Conservation (phyloP, 441 rosid species). For the Erodium moschatum region DNA sequence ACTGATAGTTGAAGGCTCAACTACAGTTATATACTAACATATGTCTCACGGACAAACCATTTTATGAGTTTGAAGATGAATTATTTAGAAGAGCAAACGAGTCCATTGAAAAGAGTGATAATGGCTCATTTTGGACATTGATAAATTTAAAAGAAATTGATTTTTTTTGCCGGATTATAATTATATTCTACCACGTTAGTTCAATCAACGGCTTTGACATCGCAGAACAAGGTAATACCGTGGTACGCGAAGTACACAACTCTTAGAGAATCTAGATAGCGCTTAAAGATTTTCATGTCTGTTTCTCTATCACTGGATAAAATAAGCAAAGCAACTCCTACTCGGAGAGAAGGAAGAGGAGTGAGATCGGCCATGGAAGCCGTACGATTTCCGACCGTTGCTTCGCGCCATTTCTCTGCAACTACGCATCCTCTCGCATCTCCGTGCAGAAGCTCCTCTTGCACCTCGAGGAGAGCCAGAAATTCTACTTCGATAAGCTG, state of each 20-base stretch:
- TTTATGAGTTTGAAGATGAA: too few species aligned
- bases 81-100: too few species aligned
- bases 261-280: neutral
- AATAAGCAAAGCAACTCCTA: neutral
- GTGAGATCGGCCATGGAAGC: slow-evolving; percentile 38
- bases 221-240: too few species aligned
- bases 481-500: slow-evolving; percentile 19
- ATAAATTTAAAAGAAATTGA: too few species aligned
- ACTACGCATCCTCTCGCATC: slow-evolving; percentile 21
- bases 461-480: slow-evolving; percentile 12
- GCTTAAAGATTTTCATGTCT: slow-evolving; percentile 3
- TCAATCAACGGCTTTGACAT: neutral
- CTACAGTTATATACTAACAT: too few species aligned
- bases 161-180: too few species aligned
- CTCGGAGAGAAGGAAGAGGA: neutral
- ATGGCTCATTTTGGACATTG: too few species aligned
- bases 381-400: slow-evolving; percentile 34
- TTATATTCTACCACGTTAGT: too few species aligned
- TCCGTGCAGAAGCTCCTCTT: slow-evolving; percentile 19
- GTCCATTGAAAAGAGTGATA: too few species aligned
- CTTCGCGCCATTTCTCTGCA: slow-evolving; percentile 39
- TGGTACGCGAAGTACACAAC: neutral
- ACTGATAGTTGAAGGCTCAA: too few species aligned
- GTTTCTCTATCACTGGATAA: neutral
- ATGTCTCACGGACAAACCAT: too few species aligned